Percentiles rank a stretch among this genome's conserved stretches.
Conservation (phyloP, 2,329 filamentous ascomycete genomes). For the Pseudodiploospora longispora region DNA sequence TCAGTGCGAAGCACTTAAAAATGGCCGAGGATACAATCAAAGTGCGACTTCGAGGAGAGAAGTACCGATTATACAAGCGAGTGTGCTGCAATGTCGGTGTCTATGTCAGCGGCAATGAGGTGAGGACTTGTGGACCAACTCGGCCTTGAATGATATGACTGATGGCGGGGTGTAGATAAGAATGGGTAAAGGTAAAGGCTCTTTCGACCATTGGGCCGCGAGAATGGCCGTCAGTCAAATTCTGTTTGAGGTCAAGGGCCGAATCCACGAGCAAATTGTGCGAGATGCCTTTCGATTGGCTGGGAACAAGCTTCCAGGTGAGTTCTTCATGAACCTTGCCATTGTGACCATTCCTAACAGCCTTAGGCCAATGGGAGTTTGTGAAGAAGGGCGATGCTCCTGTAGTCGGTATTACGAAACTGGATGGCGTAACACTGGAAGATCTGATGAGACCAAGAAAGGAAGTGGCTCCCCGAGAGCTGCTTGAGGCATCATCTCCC, state of each 20-base stretch:
- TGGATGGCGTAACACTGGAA: slow-evolving; percentile 76
- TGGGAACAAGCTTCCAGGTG: slow-evolving; percentile 89
- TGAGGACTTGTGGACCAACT: slow-evolving; percentile 28
- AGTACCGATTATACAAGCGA: slow-evolving; percentile 86
- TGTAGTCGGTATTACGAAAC: slow-evolving; percentile 85
- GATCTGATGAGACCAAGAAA: slow-evolving; percentile 74
- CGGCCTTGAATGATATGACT: not conserved
- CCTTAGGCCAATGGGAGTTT: slow-evolving; percentile 74
- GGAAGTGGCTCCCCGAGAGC: slow-evolving; percentile 43
- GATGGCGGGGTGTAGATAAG: slow-evolving; percentile 49
- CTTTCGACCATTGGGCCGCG: slow-evolving; percentile 92
- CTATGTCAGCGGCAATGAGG: slow-evolving; percentile 90
- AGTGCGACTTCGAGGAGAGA: slow-evolving; percentile 76
- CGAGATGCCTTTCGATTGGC: slow-evolving; percentile 90
- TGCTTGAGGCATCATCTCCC: slow-evolving; percentile 25
- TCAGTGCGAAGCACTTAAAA: slow-evolving; percentile 79
- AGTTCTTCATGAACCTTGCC: slow-evolving; percentile 20
- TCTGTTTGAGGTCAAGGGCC: slow-evolving; percentile 84
- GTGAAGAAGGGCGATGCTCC: slow-evolving; percentile 86
- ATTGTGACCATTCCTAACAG: slow-evolving; percentile 13
- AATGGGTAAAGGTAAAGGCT: slow-evolving; percentile 99
- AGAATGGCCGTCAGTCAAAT: slow-evolving; percentile 86
- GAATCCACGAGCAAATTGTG: slow-evolving; percentile 89
- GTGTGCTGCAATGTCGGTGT: slow-evolving; percentile 91
- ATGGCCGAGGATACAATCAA: slow-evolving; percentile 93